Conservation (phyloP, 2,329 filamentous ascomycete genomes). For the Colletotrichum shisoi region DNA sequence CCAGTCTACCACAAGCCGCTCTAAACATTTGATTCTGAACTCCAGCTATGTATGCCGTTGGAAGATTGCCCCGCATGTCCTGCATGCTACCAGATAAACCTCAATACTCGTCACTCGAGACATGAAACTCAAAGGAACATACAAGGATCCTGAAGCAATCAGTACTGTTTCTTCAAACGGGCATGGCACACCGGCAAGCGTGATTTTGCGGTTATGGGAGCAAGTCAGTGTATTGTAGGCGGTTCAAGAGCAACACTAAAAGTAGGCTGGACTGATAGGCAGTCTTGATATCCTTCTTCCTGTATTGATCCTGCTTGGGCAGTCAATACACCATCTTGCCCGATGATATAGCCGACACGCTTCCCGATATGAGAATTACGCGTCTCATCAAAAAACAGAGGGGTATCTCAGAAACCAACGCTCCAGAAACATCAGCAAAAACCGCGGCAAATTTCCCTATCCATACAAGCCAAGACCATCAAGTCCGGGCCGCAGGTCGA, state of each 20-base stretch:
- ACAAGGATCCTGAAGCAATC: background rate
- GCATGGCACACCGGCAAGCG: background rate
- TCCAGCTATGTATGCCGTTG: background rate
- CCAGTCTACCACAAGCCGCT: background rate
- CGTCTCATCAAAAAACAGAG: conserved; percentile 39
- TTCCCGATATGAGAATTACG: conserved; percentile 3
- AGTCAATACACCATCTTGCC: conserved; percentile 14
- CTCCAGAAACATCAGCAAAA: conserved; percentile 29
- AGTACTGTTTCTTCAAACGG: background rate
- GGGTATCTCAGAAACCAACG: conserved; percentile 41
- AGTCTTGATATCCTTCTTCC: background rate
- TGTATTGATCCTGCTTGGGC: background rate
- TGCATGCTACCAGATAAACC: too few relatives aligned
- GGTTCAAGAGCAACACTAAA: conserved; percentile 5
- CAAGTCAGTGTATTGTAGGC: conserved; percentile 26
- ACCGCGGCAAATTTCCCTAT: conserved; percentile 17
- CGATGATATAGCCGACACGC: conserved; percentile 34
- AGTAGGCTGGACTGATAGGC: background rate
- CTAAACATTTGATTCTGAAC: too few relatives aligned
- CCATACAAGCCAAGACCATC: conserved; percentile 17
- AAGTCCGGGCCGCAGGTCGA: conserved; percentile 18
- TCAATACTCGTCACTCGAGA: background rate
- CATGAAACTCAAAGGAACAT: background rate
- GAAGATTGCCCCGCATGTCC: background rate
- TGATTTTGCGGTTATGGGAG: background rate